Base-by-base conservation (phyloP, 176 grass and related monocot genomes). In the Ananas comosus region DNA sequence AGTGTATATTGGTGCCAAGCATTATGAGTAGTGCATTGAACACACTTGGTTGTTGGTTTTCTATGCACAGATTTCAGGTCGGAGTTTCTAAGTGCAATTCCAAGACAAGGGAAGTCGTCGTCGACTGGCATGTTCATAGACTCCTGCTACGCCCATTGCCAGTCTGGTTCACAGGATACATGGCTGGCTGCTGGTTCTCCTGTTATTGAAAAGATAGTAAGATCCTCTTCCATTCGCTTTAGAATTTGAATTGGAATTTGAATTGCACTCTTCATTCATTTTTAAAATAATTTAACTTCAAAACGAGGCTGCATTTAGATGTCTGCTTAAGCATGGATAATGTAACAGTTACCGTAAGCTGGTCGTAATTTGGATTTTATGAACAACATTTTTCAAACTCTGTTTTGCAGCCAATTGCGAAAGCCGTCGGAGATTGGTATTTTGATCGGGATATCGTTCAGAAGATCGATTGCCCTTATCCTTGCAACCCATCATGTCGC, bases 141-240 rank as follows among this genome's bases (percentile, higher is more conserved):
- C 76, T 97, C 93, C 49, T 97, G 93, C 63, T 73, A 85, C 63
- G 76, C 89, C 48, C 93, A 97, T 53, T 97, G 93, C 71, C 89
- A 90, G 72, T 92, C 93, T 5, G 93, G 89, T 56, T 69, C 82
- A 6, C 75, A 81, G 51, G 71, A 83, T 74, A 90, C 86, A 51
- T 97, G 93, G 93, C 57, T 73, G 19, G 72, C 72, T 1, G 79
- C 68, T 69, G 80, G 51, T 74, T 82, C 92, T 63, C 84, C 88
- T 66, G 66, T 72, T 13, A 64, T 97, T 74, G 64, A 88, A 27
- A 92, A 88, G 42, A 97, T 56, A 16, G 93, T 97, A 77, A 78
- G 81, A 12, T 53, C 51, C 25, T 63, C 21, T 48, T 51, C 17
- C 10, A 8, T 12, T 59, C 13, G 18, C 50, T 51, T 65, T 10